These are phyloP conservation scores for Boeremia exigua DNA, from an alignment of 2,329 filamentous ascomycete genomes.

Conservation along the genomic window DNA sequence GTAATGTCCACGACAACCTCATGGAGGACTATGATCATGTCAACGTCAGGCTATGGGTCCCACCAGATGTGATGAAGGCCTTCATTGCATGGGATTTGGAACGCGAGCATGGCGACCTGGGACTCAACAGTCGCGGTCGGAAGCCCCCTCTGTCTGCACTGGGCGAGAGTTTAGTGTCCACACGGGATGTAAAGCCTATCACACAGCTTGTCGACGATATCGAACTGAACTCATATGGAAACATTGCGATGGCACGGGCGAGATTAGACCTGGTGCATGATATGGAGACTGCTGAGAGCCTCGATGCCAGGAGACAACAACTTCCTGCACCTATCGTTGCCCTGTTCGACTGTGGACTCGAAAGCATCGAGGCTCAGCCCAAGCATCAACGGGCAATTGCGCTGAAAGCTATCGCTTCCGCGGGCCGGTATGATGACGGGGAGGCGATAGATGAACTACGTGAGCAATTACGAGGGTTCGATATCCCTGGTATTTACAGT, in stretches of 20 bases:
- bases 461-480: slow-evolving; percentile 1
- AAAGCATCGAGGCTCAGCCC: slow-evolving; percentile 16
- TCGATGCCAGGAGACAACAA: slow-evolving; percentile 19
- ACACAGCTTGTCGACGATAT: slow-evolving; percentile 14
- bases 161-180: slow-evolving; percentile 1
- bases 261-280: slow-evolving; percentile 25
- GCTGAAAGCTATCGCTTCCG: slow-evolving; percentile 19
- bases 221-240: slow-evolving; percentile 3
- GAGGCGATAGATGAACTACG: slow-evolving; percentile 9
- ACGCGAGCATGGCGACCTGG: slow-evolving; percentile 28
- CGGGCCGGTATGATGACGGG: slow-evolving; percentile 9
- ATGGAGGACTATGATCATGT: slow-evolving; percentile 19
- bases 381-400: slow-evolving; percentile 16
- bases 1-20: slow-evolving; percentile 3
- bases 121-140: slow-evolving; percentile 6
- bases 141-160: slow-evolving; percentile 23
- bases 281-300: slow-evolving; percentile 14
- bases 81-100: slow-evolving; percentile 28
- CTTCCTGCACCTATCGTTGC: slow-evolving; percentile 26
- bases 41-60: slow-evolving; percentile 10
- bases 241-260: slow-evolving; percentile 26
- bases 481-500: slow-evolving; percentile 10
- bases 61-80: slow-evolving; percentile 7
- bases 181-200: not conserved
- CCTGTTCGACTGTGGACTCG: slow-evolving; percentile 23